A percentile compares a stretch with the other conserved stretches of the same genome.
These are phyloP conservation scores for Xerocomus potaroensis DNA, from an alignment of 768 basidiomycete species.

Conservation along the genomic window DNA sequence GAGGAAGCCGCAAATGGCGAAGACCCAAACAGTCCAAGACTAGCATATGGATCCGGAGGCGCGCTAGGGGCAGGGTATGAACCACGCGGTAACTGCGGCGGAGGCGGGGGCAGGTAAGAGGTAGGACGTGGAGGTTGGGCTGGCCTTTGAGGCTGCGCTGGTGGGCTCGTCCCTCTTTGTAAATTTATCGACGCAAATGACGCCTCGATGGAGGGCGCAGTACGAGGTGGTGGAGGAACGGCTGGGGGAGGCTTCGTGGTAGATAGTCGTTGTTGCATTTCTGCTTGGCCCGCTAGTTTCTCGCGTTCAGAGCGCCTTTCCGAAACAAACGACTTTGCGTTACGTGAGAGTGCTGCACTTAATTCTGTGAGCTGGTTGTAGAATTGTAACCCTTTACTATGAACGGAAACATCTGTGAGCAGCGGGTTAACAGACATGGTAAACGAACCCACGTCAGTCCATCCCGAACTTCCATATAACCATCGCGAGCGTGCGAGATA, in stretches of 20 bases:
- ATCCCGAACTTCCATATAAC: conserved; percentile 82
- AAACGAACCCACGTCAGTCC: conserved; percentile 65
- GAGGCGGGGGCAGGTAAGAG: conserved; percentile 16
- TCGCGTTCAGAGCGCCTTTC: conserved; percentile 69
- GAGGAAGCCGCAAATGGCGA: conserved; percentile 7
- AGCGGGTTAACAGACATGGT: not conserved
- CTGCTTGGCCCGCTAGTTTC: conserved; percentile 59
- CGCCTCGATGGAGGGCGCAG: conserved; percentile 40
- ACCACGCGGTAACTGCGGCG: conserved; percentile 26
- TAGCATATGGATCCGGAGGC: conserved; percentile 35
- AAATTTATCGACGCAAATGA: conserved; percentile 59
- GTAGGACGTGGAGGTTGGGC: conserved; percentile 22
- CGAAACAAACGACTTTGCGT: conserved; percentile 58
- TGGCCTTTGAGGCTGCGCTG: conserved; percentile 22
- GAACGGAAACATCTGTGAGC: conserved; percentile 2
- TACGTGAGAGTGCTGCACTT: conserved; percentile 50
- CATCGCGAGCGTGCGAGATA: conserved; percentile 74
- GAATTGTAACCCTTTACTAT: conserved; percentile 84
- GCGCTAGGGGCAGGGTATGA: conserved; percentile 20
- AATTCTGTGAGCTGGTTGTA: conserved; percentile 77
- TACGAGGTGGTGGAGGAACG: conserved; percentile 42
- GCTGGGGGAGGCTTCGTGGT: conserved; percentile 37
- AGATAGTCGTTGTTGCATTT: conserved; percentile 63
- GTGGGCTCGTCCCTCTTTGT: conserved; percentile 28
- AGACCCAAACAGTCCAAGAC: conserved; percentile 27